A percentile compares a stretch with the other conserved stretches of the same genome.
phyloP scores from a whole-genome alignment of 2,329 filamentous ascomycete species.

The Pestalotiopsis sp. region DNA sequence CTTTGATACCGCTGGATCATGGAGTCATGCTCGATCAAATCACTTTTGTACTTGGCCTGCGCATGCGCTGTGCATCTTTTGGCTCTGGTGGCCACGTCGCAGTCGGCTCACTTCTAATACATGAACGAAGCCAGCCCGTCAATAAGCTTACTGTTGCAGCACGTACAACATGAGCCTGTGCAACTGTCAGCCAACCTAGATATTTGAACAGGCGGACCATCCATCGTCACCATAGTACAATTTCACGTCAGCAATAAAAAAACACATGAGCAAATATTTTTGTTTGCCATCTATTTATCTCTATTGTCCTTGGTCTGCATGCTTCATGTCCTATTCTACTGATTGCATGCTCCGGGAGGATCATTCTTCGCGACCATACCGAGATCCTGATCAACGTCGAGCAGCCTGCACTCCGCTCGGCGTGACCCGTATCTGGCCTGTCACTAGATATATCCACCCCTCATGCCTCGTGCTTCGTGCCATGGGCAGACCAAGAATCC shows the following conservation, averaged over 20 bases:
- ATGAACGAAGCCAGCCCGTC: no score
- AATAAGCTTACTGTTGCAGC: background rate
- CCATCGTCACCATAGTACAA: no score
- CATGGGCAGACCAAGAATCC: constrained; percentile 15
- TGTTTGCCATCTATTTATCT: background rate
- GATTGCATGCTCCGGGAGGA: background rate
- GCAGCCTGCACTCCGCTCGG: constrained; percentile 34
- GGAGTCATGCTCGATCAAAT: no score
- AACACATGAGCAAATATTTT: background rate
- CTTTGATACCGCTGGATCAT: no score
- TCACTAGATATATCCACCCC: constrained; percentile 3
- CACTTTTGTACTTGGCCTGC: no score
- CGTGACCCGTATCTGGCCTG: background rate
- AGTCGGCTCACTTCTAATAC: no score
- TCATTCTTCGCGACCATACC: background rate
- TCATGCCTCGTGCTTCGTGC: background rate
- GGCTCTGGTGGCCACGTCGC: background rate
- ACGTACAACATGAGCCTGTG: background rate
- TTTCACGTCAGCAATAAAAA: no score
- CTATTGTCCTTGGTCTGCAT: constrained; percentile 4
- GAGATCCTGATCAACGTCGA: constrained; percentile 3
- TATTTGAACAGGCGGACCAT: no score
- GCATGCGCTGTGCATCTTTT: background rate
- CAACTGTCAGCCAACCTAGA: background rate
- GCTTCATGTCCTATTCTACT: constrained; percentile 10